phyloP scores from a whole-genome alignment of 768 basidiomycete species.

The Leccinellum rugosiceps region DNA sequence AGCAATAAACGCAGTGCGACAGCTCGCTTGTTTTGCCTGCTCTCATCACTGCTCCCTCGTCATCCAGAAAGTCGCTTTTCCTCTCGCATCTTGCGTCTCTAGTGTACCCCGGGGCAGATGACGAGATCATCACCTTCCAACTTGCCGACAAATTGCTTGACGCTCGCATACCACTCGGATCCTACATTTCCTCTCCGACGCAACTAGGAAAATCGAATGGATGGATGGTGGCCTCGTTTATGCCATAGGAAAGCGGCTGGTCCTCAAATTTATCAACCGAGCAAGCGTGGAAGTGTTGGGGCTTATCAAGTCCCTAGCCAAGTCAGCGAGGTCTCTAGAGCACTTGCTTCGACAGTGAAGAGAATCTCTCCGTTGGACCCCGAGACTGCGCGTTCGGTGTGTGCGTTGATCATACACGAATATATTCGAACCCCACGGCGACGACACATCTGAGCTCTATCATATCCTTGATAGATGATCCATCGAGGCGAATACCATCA shows the following conservation, averaged over 20 bases:
- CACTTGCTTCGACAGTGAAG: too few species aligned
- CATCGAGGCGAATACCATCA: too few species aligned
- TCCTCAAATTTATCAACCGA: slow-evolving; percentile 89
- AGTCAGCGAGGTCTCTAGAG: too few species aligned
- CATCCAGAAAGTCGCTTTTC: slow-evolving; percentile 83
- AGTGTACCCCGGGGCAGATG: slow-evolving; percentile 57
- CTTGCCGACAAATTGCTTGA: slow-evolving; percentile 95
- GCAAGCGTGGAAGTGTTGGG: slow-evolving; percentile 89
- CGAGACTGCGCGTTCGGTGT: too few species aligned
- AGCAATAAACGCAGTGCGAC: slow-evolving; percentile 52
- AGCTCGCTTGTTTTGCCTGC: slow-evolving; percentile 69
- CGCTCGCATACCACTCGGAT: slow-evolving; percentile 87
- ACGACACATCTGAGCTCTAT: too few species aligned
- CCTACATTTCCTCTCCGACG: slow-evolving; percentile 83
- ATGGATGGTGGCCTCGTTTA: slow-evolving; percentile 90
- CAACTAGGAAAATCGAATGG: slow-evolving; percentile 89
- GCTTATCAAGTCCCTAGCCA: slow-evolving; percentile 77
- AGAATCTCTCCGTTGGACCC: too few species aligned
- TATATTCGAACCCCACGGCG: too few species aligned
- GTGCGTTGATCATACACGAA: too few species aligned
- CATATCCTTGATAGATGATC: too few species aligned
- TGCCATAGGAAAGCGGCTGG: slow-evolving; percentile 90
- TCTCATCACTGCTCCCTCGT: slow-evolving; percentile 83
- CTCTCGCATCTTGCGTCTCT: slow-evolving; percentile 70
- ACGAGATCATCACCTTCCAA: slow-evolving; percentile 81